phyloP scores from a whole-genome alignment of 805 yeast species.

The Lachancea fermentati region DNA sequence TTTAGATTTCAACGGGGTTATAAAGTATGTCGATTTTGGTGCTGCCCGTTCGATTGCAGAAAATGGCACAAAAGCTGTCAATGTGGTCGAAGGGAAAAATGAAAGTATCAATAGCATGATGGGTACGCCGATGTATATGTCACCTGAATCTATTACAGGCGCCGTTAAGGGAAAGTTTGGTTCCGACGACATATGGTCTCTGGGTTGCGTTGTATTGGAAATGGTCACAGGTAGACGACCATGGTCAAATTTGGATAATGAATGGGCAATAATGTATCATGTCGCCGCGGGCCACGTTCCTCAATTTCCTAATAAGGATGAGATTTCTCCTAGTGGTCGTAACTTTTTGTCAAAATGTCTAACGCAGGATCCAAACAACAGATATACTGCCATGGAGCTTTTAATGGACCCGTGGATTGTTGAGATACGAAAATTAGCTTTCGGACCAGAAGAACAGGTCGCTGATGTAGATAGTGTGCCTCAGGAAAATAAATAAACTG shows the following conservation, averaged over 20 bases:
- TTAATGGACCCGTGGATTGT: conserved; percentile 87
- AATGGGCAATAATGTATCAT: conserved; percentile 98
- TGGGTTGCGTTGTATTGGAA: conserved; percentile 92
- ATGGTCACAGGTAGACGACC: conserved; percentile 97
- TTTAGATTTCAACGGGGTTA: conserved; percentile 85
- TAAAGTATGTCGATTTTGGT: conserved; percentile 95
- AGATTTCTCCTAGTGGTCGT: conserved; percentile 68
- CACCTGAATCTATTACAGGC: conserved; percentile 93
- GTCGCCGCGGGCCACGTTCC: conserved; percentile 95
- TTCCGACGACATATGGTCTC: conserved; percentile 82
- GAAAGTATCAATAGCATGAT: conserved; percentile 38
- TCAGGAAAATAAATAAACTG: not conserved
- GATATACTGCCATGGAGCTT: conserved; percentile 81
- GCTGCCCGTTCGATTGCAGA: conserved; percentile 88
- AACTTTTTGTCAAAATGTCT: conserved; percentile 69
- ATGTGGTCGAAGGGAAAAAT: conserved; percentile 13
- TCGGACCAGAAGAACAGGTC: conserved; percentile 37
- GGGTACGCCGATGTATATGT: conserved; percentile 99
- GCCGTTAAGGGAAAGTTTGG: conserved; percentile 37
- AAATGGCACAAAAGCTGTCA: conserved; percentile 39
- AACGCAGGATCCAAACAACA: conserved; percentile 71
- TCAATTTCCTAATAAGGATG: conserved; percentile 72
- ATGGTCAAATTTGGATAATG: conserved; percentile 94
- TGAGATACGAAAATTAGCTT: conserved; percentile 63
- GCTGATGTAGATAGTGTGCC: not conserved